Percentiles rank a stretch among this genome's conserved stretches.
phyloP scores from a whole-genome alignment of 2,329 filamentous ascomycete genomes.

The Colletotrichum lupini region DNA sequence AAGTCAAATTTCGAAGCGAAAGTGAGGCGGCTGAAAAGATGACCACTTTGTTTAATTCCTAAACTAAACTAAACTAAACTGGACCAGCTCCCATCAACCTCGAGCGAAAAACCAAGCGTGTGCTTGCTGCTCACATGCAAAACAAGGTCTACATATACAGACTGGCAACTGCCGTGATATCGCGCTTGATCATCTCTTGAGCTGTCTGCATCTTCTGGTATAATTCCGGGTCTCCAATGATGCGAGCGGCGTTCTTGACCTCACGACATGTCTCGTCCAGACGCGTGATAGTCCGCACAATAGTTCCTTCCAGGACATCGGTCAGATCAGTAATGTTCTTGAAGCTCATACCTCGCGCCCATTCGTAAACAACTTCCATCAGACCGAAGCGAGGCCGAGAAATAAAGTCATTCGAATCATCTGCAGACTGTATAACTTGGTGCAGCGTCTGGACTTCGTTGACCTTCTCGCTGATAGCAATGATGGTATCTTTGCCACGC shows the following conservation, averaged over 20 bases:
- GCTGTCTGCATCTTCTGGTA: slow-evolving; percentile 98
- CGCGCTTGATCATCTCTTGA: slow-evolving; percentile 97
- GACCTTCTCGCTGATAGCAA: slow-evolving; percentile 91
- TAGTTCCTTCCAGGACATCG: slow-evolving; percentile 96
- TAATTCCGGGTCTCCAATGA: slow-evolving; percentile 92
- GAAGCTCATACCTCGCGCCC: slow-evolving; percentile 98
- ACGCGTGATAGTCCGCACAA: slow-evolving; percentile 92
- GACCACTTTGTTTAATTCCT: background rate
- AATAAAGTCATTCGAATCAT: slow-evolving; percentile 93
- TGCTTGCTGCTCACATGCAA: background rate
- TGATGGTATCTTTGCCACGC: slow-evolving; percentile 84
- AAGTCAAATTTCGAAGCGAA: background rate
- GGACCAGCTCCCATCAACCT: background rate
- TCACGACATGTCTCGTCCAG: slow-evolving; percentile 97
- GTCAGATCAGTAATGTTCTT: slow-evolving; percentile 97
- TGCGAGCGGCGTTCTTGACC: slow-evolving; percentile 95
- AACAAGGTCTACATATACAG: slow-evolving; percentile 78
- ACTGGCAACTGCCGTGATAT: slow-evolving; percentile 90
- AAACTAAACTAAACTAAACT: background rate
- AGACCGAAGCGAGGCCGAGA: slow-evolving; percentile 89
- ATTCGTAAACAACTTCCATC: slow-evolving; percentile 98
- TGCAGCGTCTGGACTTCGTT: slow-evolving; percentile 89
- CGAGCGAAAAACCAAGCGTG: background rate
- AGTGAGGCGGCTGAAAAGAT: background rate
- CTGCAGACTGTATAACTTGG: slow-evolving; percentile 90